A percentile compares a stretch with the other conserved stretches of the same genome.
Conservation (phyloP, 192 early-diverging fungal species). For the Coemansia sp. region DNA sequence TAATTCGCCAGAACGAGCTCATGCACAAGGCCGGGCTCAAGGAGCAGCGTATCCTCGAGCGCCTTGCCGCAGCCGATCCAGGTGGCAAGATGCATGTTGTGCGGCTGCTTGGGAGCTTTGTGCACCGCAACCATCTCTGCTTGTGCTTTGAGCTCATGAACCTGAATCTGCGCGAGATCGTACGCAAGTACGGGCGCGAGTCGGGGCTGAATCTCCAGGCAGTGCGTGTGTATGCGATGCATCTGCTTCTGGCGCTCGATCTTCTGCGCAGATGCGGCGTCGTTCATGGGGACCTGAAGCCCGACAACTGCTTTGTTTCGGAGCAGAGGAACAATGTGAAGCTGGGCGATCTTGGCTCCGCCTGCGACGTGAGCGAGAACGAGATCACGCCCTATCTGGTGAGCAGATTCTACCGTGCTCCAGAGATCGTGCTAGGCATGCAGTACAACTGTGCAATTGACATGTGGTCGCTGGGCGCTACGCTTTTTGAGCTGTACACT, state of each 20-base stretch:
- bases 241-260: slow-evolving; percentile 83
- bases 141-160: slow-evolving; percentile 92
- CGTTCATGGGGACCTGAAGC: slow-evolving; percentile 96
- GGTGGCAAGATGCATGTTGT: slow-evolving; percentile 88
- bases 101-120: slow-evolving; percentile 80
- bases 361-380: slow-evolving; percentile 82
- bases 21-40: slow-evolving; percentile 89
- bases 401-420: slow-evolving; percentile 93
- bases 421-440: slow-evolving; percentile 93
- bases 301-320: slow-evolving; percentile 93
- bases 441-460: slow-evolving; percentile 87
- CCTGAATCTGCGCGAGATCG: slow-evolving; percentile 88
- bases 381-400: slow-evolving; percentile 97
- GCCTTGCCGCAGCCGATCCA: slow-evolving; percentile 81
- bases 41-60: slow-evolving; percentile 87
- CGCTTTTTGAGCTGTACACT: slow-evolving; percentile 93
- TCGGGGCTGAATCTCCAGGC: slow-evolving; percentile 91
- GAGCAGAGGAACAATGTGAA: slow-evolving; percentile 79
- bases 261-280: slow-evolving; percentile 79
- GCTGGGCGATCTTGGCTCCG: slow-evolving; percentile 93
- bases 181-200: slow-evolving; percentile 95
- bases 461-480: slow-evolving; percentile 94
- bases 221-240: slow-evolving; percentile 87
- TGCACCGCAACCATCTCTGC: slow-evolving; percentile 88
- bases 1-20: slow-evolving; percentile 92